These are phyloP conservation scores for Solanum virginianum DNA, from an alignment of 257 asterid species.

Conservation along the genomic window DNA sequence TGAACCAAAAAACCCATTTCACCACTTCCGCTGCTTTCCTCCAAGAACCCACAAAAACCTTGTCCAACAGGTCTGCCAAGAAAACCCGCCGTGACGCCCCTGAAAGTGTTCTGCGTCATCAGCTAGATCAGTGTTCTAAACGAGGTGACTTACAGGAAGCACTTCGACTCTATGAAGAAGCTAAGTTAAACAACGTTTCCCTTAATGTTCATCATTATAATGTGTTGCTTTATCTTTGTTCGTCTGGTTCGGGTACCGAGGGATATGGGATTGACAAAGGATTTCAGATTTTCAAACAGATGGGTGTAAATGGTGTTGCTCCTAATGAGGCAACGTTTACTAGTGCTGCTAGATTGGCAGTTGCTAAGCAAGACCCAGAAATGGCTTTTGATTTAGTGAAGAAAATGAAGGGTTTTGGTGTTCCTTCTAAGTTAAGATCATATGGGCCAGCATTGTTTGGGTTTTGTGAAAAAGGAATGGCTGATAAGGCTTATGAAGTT, in stretches of 20 bases:
- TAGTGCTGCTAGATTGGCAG: slow-evolving; percentile 82
- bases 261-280: slow-evolving; percentile 46
- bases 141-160: slow-evolving; percentile 30
- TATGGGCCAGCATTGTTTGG: slow-evolving; percentile 87
- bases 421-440: slow-evolving; percentile 72
- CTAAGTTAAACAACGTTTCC: slow-evolving; percentile 31
- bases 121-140: not conserved
- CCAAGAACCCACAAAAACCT: not conserved
- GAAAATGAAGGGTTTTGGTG: slow-evolving; percentile 56
- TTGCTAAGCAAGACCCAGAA: slow-evolving; percentile 68
- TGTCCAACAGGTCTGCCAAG: not conserved
- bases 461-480: slow-evolving; percentile 53
- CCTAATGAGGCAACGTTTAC: slow-evolving; percentile 93
- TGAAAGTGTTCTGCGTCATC: not conserved
- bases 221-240: slow-evolving; percentile 66
- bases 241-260: slow-evolving; percentile 10
- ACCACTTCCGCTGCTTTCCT: not conserved
- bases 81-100: not conserved
- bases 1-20: not conserved
- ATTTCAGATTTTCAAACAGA: slow-evolving; percentile 61
- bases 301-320: slow-evolving; percentile 47
- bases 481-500: slow-evolving; percentile 71
- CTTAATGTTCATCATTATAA: slow-evolving; percentile 62
- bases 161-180: slow-evolving; percentile 67
- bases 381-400: slow-evolving; percentile 74